A percentile compares a stretch with the other conserved stretches of the same genome.
Evolutionary conservation across 345 rosid species (phyloP).

Genomic region (Eucalyptus pumila): DNA sequence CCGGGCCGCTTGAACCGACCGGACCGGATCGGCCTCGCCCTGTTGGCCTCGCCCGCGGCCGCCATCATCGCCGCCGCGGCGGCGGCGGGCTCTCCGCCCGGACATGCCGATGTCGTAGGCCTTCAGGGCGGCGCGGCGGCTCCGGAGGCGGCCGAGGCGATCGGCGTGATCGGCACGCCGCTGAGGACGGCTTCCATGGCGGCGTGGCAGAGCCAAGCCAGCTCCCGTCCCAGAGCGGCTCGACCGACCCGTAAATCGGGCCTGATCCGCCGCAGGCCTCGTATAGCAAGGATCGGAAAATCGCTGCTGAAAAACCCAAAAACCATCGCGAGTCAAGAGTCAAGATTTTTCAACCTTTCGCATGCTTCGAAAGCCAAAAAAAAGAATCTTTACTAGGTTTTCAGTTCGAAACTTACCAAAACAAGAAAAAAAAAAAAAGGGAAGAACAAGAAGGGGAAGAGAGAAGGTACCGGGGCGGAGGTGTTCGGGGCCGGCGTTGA

Average conservation of each 20-base stretch:
- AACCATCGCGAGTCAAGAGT: neutral
- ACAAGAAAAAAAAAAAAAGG: neutral
- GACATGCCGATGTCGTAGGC: slow-evolving; percentile 69
- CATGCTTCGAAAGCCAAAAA: neutral
- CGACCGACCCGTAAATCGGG: slow-evolving; percentile 90
- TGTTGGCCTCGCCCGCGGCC: neutral
- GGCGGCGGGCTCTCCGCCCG: slow-evolving; percentile 47
- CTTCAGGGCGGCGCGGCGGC: slow-evolving; percentile 61
- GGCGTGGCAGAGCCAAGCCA: slow-evolving; percentile 89
- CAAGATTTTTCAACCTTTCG: neutral
- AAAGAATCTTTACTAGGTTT: neutral
- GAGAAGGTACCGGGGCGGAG: slow-evolving; percentile 73
- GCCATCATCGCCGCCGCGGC: neutral
- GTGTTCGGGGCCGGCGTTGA: slow-evolving; percentile 85
- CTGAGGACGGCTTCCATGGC: slow-evolving; percentile 83
- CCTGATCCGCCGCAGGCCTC: slow-evolving; percentile 97
- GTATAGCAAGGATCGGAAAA: slow-evolving; percentile 79
- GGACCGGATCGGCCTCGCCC: slow-evolving; percentile 8
- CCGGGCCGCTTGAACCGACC: slow-evolving; percentile 28
- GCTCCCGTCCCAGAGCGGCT: slow-evolving; percentile 73
- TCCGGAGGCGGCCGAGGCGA: slow-evolving; percentile 23
- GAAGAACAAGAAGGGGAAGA: neutral
- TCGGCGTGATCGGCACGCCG: slow-evolving; percentile 58
- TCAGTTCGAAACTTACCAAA: neutral
- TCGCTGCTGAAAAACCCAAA: slow-evolving; percentile 28